Conservation (phyloP, 352 stramenopile genomes). For the Phytophthora sansomeana region DNA sequence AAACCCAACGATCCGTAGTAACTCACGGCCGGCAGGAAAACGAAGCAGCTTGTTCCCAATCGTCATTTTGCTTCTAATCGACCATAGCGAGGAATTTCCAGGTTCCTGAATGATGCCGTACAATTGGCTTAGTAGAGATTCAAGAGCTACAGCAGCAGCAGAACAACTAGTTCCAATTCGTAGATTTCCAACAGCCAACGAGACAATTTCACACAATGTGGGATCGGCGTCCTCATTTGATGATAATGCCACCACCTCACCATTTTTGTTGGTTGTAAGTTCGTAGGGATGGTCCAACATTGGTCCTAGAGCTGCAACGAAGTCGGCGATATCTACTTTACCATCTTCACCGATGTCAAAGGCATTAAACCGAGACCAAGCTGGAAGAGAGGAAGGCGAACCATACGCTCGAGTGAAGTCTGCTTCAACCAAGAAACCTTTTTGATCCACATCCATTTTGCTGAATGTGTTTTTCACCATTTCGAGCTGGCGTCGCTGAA, state of each 20-base stretch:
- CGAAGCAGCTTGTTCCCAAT: conserved; percentile 37
- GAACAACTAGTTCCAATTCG: conserved; percentile 36
- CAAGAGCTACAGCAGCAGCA: conserved; percentile 33
- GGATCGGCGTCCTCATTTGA: conserved; percentile 2
- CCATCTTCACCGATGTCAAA: conserved; percentile 66
- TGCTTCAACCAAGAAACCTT: conserved; percentile 42
- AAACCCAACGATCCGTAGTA: conserved; percentile 56
- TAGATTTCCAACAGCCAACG: conserved; percentile 48
- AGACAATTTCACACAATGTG: conserved; percentile 55
- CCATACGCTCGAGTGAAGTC: conserved; percentile 36
- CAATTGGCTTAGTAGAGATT: conserved; percentile 40
- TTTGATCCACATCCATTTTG: conserved; percentile 44
- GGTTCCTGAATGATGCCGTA: conserved; percentile 55
- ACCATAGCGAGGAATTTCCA: conserved; percentile 43
- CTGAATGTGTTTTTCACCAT: conserved; percentile 60
- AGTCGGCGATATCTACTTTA: conserved; percentile 60
- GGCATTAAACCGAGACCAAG: conserved; percentile 53
- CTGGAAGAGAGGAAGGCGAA: conserved; percentile 21
- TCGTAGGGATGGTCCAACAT: conserved; percentile 65
- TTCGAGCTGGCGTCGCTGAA: conserved; percentile 53
- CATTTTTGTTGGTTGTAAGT: conserved; percentile 11
- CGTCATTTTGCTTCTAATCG: conserved; percentile 28
- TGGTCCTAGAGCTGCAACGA: conserved; percentile 62
- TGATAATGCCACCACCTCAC: background rate
- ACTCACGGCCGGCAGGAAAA: conserved; percentile 32